Conservation (phyloP, 2,329 filamentous ascomycete genomes). For the Exophiala viscosa region DNA sequence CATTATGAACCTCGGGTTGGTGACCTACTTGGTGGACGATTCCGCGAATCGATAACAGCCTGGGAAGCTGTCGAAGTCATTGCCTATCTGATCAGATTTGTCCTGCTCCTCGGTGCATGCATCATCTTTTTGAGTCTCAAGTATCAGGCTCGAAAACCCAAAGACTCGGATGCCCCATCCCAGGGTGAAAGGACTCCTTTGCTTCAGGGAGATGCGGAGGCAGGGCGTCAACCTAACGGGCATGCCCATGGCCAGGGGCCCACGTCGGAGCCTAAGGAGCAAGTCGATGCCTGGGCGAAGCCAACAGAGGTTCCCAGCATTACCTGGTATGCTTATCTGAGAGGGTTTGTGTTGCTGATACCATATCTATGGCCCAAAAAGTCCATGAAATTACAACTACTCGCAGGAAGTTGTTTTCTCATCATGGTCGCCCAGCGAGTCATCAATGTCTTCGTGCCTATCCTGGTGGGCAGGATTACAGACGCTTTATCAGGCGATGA, state of each 20-base stretch:
- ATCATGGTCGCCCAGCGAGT: constrained; percentile 76
- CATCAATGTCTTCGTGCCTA: constrained; percentile 81
- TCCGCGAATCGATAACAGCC: constrained; percentile 39
- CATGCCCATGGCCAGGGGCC: constrained; percentile 44
- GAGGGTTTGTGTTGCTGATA: constrained; percentile 89
- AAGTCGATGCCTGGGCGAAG: constrained; percentile 67
- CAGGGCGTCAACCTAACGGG: constrained; percentile 45
- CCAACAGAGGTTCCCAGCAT: constrained; percentile 80
- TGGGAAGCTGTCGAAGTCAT: constrained; percentile 42
- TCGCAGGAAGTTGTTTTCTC: constrained; percentile 76
- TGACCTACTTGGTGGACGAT: constrained; percentile 42
- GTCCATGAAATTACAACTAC: constrained; percentile 66
- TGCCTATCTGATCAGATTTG: constrained; percentile 65
- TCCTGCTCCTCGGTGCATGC: constrained; percentile 60
- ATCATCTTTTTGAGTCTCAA: constrained; percentile 59
- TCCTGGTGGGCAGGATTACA: constrained; percentile 77
- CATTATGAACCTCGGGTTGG: constrained; percentile 62
- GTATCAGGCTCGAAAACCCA: constrained; percentile 33
- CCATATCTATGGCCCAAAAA: constrained; percentile 95
- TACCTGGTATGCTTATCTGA: constrained; percentile 94
- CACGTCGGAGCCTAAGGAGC: constrained; percentile 30
- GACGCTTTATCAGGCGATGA: constrained; percentile 62
- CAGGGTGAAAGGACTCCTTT: constrained; percentile 42
- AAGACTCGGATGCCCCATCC: constrained; percentile 38
- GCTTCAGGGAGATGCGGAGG: constrained; percentile 38